These are phyloP conservation scores for Ambrosiella xylebori DNA, from an alignment of 2,329 filamentous ascomycete genomes.

Conservation along the genomic window DNA sequence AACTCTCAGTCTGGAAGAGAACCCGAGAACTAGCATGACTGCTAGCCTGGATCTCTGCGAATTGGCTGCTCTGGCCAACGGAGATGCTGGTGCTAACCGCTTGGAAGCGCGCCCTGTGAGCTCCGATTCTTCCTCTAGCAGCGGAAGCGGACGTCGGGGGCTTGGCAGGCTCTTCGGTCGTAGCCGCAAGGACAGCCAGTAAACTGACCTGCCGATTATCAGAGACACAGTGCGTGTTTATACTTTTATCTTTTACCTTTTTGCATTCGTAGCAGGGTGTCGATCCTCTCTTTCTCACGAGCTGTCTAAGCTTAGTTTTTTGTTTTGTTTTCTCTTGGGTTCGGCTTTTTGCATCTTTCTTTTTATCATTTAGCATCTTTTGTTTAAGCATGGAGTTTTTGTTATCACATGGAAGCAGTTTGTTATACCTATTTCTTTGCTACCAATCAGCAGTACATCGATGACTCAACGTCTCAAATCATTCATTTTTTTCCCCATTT, in stretches of 20 bases:
- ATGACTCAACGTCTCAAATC: not conserved
- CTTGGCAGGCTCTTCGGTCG: constrained; percentile 5
- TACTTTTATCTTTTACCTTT: too few species aligned
- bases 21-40: not conserved
- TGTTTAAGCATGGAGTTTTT: not conserved
- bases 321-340: not conserved
- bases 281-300: too few species aligned
- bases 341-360: not conserved
- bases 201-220: not conserved
- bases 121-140: constrained; percentile 7
- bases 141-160: constrained; percentile 5
- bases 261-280: too few species aligned
- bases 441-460: not conserved
- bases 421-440: not conserved
- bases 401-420: not conserved
- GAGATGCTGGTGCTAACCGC: not conserved
- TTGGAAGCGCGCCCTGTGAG: constrained; percentile 2
- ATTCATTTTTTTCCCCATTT: not conserved
- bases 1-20: not conserved
- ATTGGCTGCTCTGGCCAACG: not conserved
- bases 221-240: not conserved
- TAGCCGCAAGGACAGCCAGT: constrained; percentile 9
- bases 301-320: too few species aligned
- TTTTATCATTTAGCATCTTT: not conserved
- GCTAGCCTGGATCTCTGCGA: not conserved